Evolutionary conservation across 805 yeast species (phyloP), one percentile per base, ranked within the genome.

Genomic region (Hanseniaspora guilliermondii): DNA sequence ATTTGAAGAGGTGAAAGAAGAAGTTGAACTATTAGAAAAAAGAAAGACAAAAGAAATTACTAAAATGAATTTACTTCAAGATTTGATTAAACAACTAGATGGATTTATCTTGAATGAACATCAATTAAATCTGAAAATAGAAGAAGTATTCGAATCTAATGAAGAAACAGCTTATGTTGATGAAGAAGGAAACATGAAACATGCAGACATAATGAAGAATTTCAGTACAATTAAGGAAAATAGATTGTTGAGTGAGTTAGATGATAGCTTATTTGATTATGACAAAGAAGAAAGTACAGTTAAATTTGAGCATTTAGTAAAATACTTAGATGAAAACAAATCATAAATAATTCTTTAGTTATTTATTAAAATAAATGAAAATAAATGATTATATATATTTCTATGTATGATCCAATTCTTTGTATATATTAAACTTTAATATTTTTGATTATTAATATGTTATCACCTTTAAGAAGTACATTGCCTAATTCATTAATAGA

Each of bases 401-500:
- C 6, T 9, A 19, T 32, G n/a, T 44, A 30, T 44, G 21, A 22
- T 35, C 37, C 16, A 21, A 36, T 36, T 14, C 24, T 7, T 25
- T 19, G 45, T 40, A 25, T 24, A 37, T 53, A 47, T 38, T 55
- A 56, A n/a, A 60, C 61, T 47, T 37, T 36, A n/a, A 55, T 52
- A 1, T 67, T 56, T 8, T 74, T 68, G 33, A 93, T 83, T 56
- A 91, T 70, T 8, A 96, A 83, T 45, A 93, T 86, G 65, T 88
- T 93, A 65, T 93, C 99, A 4, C 99, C 98, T 68, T 93, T 93
- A 56, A 93, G 71, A 59, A 93, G 66, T 24, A 93, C 78, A 56
- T 85, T 73, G 1, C 96, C 96, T 56, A 87, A 63, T 4, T 25
- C 30, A 6, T 33, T 25, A 4, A 41, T 6, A 12, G 17, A 19